phyloP scores from a whole-genome alignment of 108 stramenopile genomes.

The Cyclostephanos tholiformis region DNA sequence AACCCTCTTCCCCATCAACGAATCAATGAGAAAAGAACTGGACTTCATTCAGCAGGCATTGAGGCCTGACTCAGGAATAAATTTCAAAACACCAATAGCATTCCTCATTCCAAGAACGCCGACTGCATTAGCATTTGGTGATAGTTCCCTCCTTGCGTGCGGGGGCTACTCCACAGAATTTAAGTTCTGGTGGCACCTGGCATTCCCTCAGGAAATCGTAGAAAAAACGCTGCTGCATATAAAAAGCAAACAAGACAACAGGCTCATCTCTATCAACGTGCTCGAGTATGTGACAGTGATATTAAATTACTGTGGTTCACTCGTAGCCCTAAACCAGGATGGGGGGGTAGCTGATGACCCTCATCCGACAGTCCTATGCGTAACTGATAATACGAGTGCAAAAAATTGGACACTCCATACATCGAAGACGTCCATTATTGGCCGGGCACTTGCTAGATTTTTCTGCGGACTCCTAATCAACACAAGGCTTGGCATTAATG shows the following conservation, averaged over 20 bases:
- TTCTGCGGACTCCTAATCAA: conserved; percentile 21
- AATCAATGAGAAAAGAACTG: conserved; percentile 19
- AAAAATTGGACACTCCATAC: conserved; percentile 9
- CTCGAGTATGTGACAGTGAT: too few species aligned
- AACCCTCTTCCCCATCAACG: not conserved
- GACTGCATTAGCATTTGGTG: not conserved
- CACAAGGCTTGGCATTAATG: conserved; percentile 10
- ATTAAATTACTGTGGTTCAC: conserved; percentile 10
- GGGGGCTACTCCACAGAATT: not conserved
- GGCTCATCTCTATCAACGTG: not conserved
- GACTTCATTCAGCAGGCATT: not conserved
- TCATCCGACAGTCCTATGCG: not conserved
- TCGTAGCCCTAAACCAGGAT: not conserved
- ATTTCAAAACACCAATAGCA: conserved; percentile 9
- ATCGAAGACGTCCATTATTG: not conserved
- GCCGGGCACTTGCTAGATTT: conserved; percentile 20
- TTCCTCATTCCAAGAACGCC: conserved; percentile 6
- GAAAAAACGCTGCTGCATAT: not conserved
- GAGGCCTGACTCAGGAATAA: not conserved
- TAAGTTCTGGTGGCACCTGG: conserved; percentile 18
- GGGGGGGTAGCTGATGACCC: not conserved
- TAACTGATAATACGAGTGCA: conserved; percentile 22
- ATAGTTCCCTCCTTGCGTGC: too few species aligned
- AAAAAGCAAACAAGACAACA: not conserved
- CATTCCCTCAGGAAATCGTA: conserved; percentile 11